Percentiles rank a stretch among this genome's conserved stretches.
Conservation (phyloP, 2,329 filamentous ascomycete genomes). For the Mycosphaerella sp. region DNA sequence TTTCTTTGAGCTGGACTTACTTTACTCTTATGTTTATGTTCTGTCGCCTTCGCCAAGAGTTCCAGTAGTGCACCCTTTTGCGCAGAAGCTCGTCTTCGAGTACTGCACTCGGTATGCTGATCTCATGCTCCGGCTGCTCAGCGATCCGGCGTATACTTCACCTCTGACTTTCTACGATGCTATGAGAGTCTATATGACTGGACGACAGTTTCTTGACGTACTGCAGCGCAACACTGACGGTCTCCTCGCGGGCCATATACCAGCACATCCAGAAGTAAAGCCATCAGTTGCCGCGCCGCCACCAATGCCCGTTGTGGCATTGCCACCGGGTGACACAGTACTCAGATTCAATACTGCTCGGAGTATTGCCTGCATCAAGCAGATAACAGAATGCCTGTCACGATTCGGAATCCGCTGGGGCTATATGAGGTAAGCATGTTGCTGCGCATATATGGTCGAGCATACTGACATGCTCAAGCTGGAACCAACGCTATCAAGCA, state of each 20-base stretch:
- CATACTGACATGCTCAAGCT: constrained; percentile 29
- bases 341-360: constrained; percentile 34
- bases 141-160: constrained; percentile 53
- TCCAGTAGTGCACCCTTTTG: constrained; percentile 67
- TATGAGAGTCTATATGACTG: constrained; percentile 69
- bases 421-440: constrained; percentile 36
- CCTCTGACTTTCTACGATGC: constrained; percentile 86
- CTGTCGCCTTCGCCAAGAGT: constrained; percentile 72
- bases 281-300: constrained; percentile 35
- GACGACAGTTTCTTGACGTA: constrained; percentile 52
- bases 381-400: constrained; percentile 43
- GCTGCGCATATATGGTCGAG: not conserved
- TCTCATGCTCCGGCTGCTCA: constrained; percentile 62
- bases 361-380: constrained; percentile 44
- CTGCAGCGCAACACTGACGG: constrained; percentile 49
- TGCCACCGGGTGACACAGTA: constrained; percentile 29
- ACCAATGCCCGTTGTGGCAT: constrained; percentile 30
- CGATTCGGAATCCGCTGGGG: constrained; percentile 45
- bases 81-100: constrained; percentile 44
- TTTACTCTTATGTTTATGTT: constrained; percentile 88
- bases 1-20: constrained; percentile 78
- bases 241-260: constrained; percentile 37
- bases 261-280: constrained; percentile 38
- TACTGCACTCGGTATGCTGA: constrained; percentile 49
- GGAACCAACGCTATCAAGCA: constrained; percentile 45